Percentiles rank a stretch among this genome's conserved stretches.
phyloP scores from a whole-genome alignment of 768 basidiomycete genomes.

The Stropharia rugosoannulata region DNA sequence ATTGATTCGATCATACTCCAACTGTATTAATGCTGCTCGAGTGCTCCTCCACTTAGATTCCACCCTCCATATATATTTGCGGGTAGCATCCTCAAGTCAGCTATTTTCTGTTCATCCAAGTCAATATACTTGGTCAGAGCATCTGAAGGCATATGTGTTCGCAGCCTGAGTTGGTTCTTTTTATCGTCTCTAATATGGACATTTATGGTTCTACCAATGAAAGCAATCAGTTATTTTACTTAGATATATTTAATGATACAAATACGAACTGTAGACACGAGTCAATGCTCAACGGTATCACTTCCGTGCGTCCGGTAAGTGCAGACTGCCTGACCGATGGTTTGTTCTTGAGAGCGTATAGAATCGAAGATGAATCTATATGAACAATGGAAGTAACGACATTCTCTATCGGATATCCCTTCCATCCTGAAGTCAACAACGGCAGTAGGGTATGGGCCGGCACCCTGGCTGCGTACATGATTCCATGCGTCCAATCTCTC shows the following conservation, averaged over 20 bases:
- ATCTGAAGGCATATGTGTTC: conserved; percentile 6
- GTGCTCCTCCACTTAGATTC: neutral
- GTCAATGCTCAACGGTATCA: neutral
- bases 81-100: neutral
- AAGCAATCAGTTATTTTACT: neutral
- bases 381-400: neutral
- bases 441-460: neutral
- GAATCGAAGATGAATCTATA: neutral
- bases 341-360: neutral
- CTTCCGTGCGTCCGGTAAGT: neutral
- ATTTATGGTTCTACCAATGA: conserved; percentile 11
- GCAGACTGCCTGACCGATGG: conserved; percentile 2
- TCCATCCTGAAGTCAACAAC: conserved; percentile 3
- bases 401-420: neutral
- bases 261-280: conserved; percentile 8
- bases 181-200: conserved; percentile 11
- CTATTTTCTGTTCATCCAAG: neutral
- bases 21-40: too few relatives aligned
- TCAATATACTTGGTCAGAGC: neutral
- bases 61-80: too few relatives aligned
- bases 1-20: too few relatives aligned
- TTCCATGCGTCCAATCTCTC: neutral
- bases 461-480: neutral
- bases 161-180: conserved; percentile 9
- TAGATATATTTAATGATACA: neutral